Percentiles rank a stretch among this genome's conserved stretches.
phyloP scores from a whole-genome alignment of 2,329 filamentous ascomycete species.

The Botryotinia narcissicola region DNA sequence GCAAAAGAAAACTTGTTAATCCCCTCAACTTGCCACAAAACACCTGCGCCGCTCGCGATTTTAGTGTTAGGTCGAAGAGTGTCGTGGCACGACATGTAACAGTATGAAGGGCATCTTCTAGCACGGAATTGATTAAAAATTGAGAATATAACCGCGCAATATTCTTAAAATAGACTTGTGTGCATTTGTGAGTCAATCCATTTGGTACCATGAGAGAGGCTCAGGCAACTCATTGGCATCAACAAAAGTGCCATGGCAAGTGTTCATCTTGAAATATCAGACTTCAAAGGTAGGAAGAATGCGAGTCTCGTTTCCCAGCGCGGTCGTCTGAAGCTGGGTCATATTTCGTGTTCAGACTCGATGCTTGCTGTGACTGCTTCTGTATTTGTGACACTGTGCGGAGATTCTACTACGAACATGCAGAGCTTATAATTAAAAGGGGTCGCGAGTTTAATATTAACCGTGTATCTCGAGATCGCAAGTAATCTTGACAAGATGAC shows the following conservation, averaged over 20 bases:
- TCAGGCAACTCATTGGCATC: neutral
- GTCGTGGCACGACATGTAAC: neutral
- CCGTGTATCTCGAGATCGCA: neutral
- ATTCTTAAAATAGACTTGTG: neutral
- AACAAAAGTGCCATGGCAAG: neutral
- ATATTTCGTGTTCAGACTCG: neutral
- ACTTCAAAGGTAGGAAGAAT: neutral
- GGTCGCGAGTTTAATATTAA: accelerated
- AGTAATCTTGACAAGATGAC: neutral
- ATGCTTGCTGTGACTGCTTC: neutral
- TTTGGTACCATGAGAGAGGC: neutral
- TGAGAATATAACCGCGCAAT: neutral
- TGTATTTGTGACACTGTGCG: neutral
- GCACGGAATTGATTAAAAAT: neutral
- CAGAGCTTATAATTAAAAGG: neutral
- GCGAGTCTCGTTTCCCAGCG: neutral
- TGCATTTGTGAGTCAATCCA: neutral
- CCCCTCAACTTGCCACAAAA: neutral
- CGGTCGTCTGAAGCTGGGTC: neutral
- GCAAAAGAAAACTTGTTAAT: neutral
- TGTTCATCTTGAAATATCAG: neutral
- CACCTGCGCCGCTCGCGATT: neutral
- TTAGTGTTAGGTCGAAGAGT: neutral
- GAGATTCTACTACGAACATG: neutral
- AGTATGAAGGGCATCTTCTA: neutral